These are phyloP conservation scores for Sclerotinia trifoliorum DNA, from an alignment of 2,329 filamentous ascomycete species.

Conservation along the genomic window DNA sequence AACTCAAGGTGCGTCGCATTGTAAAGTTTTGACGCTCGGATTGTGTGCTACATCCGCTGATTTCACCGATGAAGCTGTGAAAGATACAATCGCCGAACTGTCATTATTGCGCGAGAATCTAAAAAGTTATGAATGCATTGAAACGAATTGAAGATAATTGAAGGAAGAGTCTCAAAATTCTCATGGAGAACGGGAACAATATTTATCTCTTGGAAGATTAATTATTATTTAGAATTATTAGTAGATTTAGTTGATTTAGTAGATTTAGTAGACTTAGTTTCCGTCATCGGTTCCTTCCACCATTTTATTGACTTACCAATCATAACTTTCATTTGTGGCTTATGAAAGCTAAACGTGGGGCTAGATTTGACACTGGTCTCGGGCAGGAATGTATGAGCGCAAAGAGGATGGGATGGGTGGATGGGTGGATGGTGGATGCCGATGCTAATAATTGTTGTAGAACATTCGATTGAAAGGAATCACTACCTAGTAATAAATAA, in stretches of 20 bases:
- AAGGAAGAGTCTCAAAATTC: background rate
- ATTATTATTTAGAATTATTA: no score
- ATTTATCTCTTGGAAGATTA: background rate
- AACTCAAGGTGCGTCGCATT: slow-evolving; percentile 35
- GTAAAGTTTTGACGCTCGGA: slow-evolving; percentile 21
- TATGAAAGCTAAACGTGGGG: slow-evolving; percentile 13
- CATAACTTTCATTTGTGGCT: background rate
- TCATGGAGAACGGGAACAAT: background rate
- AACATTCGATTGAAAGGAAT: slow-evolving; percentile 32
- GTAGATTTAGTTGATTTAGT: no score
- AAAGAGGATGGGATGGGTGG: no score
- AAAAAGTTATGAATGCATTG: background rate
- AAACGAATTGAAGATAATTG: background rate
- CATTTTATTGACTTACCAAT: background rate
- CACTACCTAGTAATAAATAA: no score
- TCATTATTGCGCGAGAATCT: slow-evolving; percentile 33
- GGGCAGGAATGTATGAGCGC: slow-evolving; percentile 4
- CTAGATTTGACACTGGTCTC: slow-evolving; percentile 3
- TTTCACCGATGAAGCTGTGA: slow-evolving; percentile 36
- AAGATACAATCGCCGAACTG: slow-evolving; percentile 27
- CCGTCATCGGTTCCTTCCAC: slow-evolving; percentile 19
- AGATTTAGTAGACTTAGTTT: slow-evolving; percentile 11
- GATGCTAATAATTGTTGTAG: slow-evolving; percentile 24
- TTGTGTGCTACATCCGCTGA: slow-evolving; percentile 30
- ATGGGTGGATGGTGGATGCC: background rate